Evolutionary conservation across 106 monocot species (phyloP), one percentile per base, ranked within the genome.

Genomic region (Dactylorhiza incarnata): DNA sequence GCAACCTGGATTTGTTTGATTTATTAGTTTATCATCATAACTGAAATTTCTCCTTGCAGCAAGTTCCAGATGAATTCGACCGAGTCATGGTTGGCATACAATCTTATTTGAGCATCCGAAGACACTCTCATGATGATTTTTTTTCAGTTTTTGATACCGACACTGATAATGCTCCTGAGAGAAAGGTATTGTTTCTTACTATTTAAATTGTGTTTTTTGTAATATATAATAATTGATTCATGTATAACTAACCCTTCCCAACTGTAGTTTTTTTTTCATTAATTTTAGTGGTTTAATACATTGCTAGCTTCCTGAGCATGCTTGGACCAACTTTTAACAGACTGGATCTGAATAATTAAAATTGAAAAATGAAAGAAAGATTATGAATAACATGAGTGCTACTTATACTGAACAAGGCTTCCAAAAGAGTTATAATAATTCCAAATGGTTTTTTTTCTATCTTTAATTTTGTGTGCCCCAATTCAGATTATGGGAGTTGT

Each of bases 51-150:
- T 45, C 13, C 48, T 79, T 89, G 78, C 89, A 97, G 96, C 96
- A 97, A 97, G 89, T 87, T 78, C 91, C 96, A 68, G 91, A 97
- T 26, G 93, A 91, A 70, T 82, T 94, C 69, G 96, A 93, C 48
- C 84, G 89, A 82, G 87, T 97, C 55, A 81, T 97, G 89, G 74
- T 87, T 76, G 91, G 89, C 8, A 67, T 91, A n/a, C 85, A 94
- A 66, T 97, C 96, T 82, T 97, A 97, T 75, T 48, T 97, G 50
- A 86, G 87, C 75, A 85, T 97, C 23, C 85, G 96, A 82, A 87
- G 48, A 46, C 84, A 55, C 74, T 73, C 69, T 80, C 59, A 83
- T 37, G 93, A 97, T 56, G 69, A 51, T 48, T 78, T 75, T 70
- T 81, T 86, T 67, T 78, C 77, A 74, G 79, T 86, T 29, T 89